These are phyloP conservation scores for Panicum virgatum DNA, from an alignment of 202 grass and related monocot genomes.

Conservation along the genomic window DNA sequence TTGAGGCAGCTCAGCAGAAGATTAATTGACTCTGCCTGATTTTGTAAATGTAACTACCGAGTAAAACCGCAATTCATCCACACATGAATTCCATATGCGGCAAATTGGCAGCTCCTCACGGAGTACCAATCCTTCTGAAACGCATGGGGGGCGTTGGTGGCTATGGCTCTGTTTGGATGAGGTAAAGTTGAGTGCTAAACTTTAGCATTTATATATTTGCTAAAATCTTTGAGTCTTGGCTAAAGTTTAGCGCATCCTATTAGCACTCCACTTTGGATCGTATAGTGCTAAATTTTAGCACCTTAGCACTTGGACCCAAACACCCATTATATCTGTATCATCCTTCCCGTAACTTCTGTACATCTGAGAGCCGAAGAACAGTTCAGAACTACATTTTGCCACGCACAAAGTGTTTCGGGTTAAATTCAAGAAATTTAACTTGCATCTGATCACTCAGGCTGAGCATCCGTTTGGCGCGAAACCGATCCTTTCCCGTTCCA, in stretches of 20 bases:
- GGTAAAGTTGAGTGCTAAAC: too few species aligned
- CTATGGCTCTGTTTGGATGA: too few species aligned
- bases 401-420: neutral
- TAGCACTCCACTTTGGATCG: too few species aligned
- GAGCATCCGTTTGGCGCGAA: conserved; percentile 58
- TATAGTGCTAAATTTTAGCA: too few species aligned
- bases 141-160: too few species aligned
- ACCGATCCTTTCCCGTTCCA: conserved; percentile 60
- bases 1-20: conserved; percentile 71
- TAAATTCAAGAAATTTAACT: neutral
- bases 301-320: too few species aligned
- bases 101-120: neutral
- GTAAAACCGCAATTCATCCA: neutral
- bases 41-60: neutral
- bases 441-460: neutral
- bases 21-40: conserved; percentile 12
- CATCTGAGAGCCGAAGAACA: neutral
- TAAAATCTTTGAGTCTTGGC: too few species aligned
- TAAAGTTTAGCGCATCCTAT: too few species aligned
- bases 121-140: neutral
- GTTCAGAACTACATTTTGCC: neutral
- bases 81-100: neutral
- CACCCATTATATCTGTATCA: neutral
- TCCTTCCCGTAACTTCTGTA: neutral
- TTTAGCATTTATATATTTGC: too few species aligned